These are phyloP conservation scores for Lippia alba DNA, from an alignment of 305 asterid species.

Conservation along the genomic window DNA sequence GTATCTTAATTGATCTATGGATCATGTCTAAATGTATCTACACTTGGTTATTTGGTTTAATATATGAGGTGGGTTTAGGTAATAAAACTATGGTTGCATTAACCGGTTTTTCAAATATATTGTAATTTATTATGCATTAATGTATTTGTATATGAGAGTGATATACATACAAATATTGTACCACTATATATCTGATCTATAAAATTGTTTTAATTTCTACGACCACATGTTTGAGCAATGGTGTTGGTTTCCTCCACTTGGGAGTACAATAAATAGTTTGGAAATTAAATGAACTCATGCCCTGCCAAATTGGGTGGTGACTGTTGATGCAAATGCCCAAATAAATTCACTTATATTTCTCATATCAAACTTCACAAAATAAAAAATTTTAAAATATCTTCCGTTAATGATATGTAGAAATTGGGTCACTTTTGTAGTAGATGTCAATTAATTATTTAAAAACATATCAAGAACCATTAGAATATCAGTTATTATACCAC, in stretches of 20 bases:
- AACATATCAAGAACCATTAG: no score
- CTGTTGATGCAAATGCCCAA: background rate
- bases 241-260: background rate
- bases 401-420: no score
- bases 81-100: no score
- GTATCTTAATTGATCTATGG: no score
- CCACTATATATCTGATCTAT: background rate
- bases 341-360: background rate
- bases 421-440: no score
- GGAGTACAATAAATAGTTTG: constrained; percentile 1
- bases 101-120: no score
- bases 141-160: background rate
- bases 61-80: no score
- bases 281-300: constrained; percentile 6
- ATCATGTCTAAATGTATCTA: no score
- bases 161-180: background rate
- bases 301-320: background rate
- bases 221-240: constrained; percentile 1
- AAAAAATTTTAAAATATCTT: background rate
- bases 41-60: no score
- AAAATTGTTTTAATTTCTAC: background rate
- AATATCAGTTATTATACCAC: no score
- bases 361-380: background rate
- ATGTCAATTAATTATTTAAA: no score
- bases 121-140: background rate